Conservation (phyloP, 2,329 filamentous ascomycete genomes). For the Phialophora verrucosa region DNA sequence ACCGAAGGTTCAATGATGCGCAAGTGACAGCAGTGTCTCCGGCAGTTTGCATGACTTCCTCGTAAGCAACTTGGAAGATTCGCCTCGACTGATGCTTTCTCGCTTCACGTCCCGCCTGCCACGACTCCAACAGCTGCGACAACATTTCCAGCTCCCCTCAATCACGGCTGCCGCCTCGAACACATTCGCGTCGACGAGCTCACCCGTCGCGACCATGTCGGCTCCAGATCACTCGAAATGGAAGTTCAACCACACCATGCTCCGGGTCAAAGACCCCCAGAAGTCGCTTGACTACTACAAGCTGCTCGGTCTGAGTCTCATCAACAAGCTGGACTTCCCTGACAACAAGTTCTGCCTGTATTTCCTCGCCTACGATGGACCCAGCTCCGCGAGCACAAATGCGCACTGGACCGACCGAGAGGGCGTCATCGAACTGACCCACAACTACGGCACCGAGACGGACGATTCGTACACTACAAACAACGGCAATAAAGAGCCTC, state of each 20-base stretch:
- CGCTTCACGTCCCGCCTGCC: slow-evolving; percentile 14
- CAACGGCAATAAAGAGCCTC: slow-evolving; percentile 90
- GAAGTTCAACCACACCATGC: slow-evolving; percentile 72
- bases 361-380: slow-evolving; percentile 87
- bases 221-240: slow-evolving; percentile 56
- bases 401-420: slow-evolving; percentile 81
- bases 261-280: slow-evolving; percentile 80
- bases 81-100: slow-evolving; percentile 18
- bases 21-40: neutral
- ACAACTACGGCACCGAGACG: slow-evolving; percentile 86
- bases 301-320: slow-evolving; percentile 82
- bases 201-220: slow-evolving; percentile 35
- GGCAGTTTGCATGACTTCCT: neutral
- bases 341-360: slow-evolving; percentile 94
- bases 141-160: slow-evolving; percentile 15
- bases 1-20: slow-evolving; percentile 6
- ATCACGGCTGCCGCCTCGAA: slow-evolving; percentile 9
- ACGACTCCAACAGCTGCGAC: slow-evolving; percentile 21
- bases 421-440: slow-evolving; percentile 84
- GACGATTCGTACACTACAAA: slow-evolving; percentile 79
- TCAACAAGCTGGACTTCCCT: slow-evolving; percentile 80
- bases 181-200: slow-evolving; percentile 5
- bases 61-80: neutral
- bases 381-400: slow-evolving; percentile 73
- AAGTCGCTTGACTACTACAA: slow-evolving; percentile 84